Conservation (phyloP, 1,139 yeast species). For the Pichia sp. region DNA sequence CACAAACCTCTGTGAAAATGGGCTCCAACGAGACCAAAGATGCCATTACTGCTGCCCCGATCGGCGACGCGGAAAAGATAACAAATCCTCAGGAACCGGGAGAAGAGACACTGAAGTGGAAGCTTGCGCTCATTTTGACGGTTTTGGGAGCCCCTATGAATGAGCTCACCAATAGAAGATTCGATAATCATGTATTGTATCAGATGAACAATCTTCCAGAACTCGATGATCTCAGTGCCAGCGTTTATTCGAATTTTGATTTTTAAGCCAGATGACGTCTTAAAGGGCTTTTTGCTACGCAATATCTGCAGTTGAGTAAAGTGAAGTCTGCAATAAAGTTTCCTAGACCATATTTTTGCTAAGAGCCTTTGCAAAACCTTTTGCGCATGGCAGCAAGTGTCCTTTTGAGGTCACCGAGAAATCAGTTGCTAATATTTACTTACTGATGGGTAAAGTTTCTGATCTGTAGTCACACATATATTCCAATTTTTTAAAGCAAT, state of each 20-base stretch:
- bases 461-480: no score
- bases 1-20: no score
- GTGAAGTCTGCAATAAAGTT: no score
- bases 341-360: no score
- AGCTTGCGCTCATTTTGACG: constrained; percentile 64
- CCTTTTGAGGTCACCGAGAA: no score
- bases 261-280: constrained; percentile 6
- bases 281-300: no score
- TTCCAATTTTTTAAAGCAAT: no score
- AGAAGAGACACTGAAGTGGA: constrained; percentile 21
- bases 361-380: no score
- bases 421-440: no score
- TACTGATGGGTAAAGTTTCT: no score
- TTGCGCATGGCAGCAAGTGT: no score
- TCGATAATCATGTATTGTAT: constrained; percentile 40
- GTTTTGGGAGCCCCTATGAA: constrained; percentile 60
- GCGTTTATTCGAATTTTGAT: constrained; percentile 74
- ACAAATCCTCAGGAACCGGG: background rate
- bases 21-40: background rate
- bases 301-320: no score
- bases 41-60: background rate
- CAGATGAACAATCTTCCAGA: constrained; percentile 50
- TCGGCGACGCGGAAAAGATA: background rate
- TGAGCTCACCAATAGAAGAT: constrained; percentile 37
- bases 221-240: constrained; percentile 81